Evolutionary conservation across 257 asterid species (phyloP).

Genomic region (Fraxinus quadrangulata): DNA sequence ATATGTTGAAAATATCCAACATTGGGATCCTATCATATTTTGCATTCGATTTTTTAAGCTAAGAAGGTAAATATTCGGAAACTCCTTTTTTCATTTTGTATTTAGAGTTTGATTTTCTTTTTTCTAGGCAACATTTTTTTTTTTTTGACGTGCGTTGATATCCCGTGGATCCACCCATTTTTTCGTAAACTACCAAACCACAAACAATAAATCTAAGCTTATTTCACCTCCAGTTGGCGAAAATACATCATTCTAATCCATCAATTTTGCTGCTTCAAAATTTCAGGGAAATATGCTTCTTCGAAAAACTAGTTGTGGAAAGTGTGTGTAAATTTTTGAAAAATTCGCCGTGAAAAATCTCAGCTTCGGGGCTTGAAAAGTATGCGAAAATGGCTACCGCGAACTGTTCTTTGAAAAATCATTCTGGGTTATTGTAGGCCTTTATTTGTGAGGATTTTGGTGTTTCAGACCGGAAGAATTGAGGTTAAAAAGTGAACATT

Average conservation of each 20-base stretch:
- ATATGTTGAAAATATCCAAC: no score
- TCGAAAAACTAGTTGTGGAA: no score
- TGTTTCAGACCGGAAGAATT: no score
- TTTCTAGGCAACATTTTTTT: background rate
- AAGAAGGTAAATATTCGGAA: background rate
- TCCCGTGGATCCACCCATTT: no score
- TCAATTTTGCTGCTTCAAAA: no score
- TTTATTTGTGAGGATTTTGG: no score
- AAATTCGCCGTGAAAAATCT: no score
- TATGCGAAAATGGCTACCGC: conserved; percentile 1
- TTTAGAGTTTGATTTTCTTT: background rate
- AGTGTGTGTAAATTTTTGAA: no score
- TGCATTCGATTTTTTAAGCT: conserved; percentile 5
- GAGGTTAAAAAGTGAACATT: no score
- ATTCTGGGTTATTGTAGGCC: no score
- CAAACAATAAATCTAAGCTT: conserved; percentile 6
- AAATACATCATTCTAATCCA: background rate
- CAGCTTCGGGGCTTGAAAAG: background rate
- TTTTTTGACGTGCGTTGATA: background rate
- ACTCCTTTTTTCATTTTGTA: background rate
- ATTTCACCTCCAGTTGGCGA: conserved; percentile 23
- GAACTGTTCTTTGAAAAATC: no score
- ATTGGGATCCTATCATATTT: conserved; percentile 23
- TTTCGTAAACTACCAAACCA: conserved; percentile 5
- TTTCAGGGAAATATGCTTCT: no score